Evolutionary conservation across 371 early-diverging fungal genomes (phyloP), one percentile per base, ranked within the genome.

Genomic region (Nematocida sp.): DNA sequence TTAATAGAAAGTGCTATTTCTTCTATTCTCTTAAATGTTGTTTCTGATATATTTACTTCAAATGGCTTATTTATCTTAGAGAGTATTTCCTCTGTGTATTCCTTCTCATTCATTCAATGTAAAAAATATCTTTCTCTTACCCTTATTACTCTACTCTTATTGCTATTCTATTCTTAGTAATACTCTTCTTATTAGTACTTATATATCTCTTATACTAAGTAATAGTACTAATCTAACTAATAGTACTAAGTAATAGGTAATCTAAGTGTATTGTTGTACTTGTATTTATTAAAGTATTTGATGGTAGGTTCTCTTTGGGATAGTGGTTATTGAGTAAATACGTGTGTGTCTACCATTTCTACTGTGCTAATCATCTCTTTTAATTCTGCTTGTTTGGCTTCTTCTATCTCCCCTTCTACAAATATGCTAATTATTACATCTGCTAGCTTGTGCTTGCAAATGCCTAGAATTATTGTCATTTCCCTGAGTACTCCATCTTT

Each of bases 381-480:
- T 35, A 70, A 27, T 5, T 37, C 49, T 48, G 41, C 61, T 47
- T 65, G 34, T 31, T 70, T 29, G 19, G 57, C 49, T 51, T 27
- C n/a, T 2, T 2, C 11, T 15, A 58, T 25, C 0, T 43, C 35
- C 2, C 55, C 61, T 51, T 70, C 74, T 48, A 41, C 48, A 27
- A 70, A 70, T 19, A 70, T 11, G 47, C 74, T 70, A 3, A 60
- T 41, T 9, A 70, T 61, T 31, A 70, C 60, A 34, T 70, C 74
- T 5, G 74, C 40, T 17, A 70, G 46, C 2, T 47, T 17, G 29
- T 70, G 34, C 61, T 70, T 70, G 5, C 37, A 47, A 3, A 70
- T 46, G 7, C 74, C 58, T 45, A 70, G 41, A 17, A 43, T 25
- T 48, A 70, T 61, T 13, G 57, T 29, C 35, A 70, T 48, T n/a